Conservation (phyloP, 331 rosid genomes). For the Spiraea crenata region DNA sequence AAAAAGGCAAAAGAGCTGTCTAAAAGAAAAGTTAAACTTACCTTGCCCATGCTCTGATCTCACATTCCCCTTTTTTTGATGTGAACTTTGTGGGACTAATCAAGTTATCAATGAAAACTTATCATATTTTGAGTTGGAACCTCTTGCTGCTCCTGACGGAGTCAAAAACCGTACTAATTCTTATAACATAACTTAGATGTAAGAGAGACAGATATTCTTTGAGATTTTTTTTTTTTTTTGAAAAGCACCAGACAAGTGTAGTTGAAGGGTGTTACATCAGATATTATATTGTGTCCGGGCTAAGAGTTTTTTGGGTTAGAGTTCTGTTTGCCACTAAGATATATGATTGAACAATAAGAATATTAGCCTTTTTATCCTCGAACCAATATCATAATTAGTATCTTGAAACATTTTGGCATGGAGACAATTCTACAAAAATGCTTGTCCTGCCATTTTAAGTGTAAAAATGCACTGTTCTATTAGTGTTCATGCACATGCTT, state of each 20-base stretch:
- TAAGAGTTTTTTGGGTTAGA: conserved; percentile 20
- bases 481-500: too few species aligned
- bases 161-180: too few species aligned
- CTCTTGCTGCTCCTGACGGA: too few species aligned
- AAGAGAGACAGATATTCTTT: neutral
- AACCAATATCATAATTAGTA: too few species aligned
- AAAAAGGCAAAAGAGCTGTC: conserved; percentile 21
- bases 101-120: too few species aligned
- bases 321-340: conserved; percentile 13
- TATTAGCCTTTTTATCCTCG: too few species aligned
- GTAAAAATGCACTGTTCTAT: too few species aligned
- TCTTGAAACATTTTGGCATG: too few species aligned
- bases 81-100: conserved; percentile 57
- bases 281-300: conserved; percentile 16
- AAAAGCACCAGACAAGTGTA: conserved; percentile 15
- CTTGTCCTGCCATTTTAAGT: too few species aligned
- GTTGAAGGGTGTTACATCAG: conserved; percentile 17
- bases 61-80: conserved; percentile 52
- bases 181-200: too few species aligned
- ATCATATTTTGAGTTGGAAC: too few species aligned
- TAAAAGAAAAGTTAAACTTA: conserved; percentile 39
- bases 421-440: too few species aligned
- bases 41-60: conserved; percentile 59
- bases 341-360: conserved; percentile 3
- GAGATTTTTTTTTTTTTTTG: neutral